Base-by-base conservation (phyloP, 2,329 filamentous ascomycete genomes). In the Ceratocystiopsis sp. region DNA sequence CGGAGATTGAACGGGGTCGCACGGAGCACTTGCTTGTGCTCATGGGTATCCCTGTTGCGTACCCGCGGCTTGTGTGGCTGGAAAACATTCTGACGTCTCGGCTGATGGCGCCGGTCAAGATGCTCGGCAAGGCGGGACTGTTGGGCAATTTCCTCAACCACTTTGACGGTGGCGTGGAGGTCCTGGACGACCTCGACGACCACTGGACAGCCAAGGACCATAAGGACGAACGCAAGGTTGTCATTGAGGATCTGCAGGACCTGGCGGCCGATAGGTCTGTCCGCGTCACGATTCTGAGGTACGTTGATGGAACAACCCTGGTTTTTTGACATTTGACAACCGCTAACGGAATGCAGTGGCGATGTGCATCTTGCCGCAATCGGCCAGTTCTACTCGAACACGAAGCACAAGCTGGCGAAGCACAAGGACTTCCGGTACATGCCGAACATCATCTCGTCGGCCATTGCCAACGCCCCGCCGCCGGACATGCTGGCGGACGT, bases 201-300 rank as follows among this genome's bases (percentile, higher is more conserved):
- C 89, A 98, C 57, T 98, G 91, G 91, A 95, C 89, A 1, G 84
- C 89, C 35, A 93, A 85, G 57, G 84, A 86, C 55, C 87, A 96
- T 64, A 98, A 96, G 58, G 70, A 76, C 21, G 91, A 98, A 61
- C 77, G 91, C 41, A 84, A 79, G 48, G 80, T 84, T 59, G 69
- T 96, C 48, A 75, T 98, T 36, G 82, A 91, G 56, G 86, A 95
- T 53, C 66, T 98, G 21, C 93, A 98, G 60, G 85, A 94, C 54
- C 69, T 98, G 46, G 87, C 93, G 10, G 85, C 84, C 18, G 85
- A 91, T 57, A 93, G 93, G 58, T 94, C 85, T 14, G 74, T 95
- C 41, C 80, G 91, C 37, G 69, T 98, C 42, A 96, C 89, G 0
- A 85, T 98, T 47, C 70, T 98, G 42, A 84, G 74, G 73, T 77